Evolutionary conservation across 2,329 filamentous ascomycete genomes (phyloP).

Genomic region (Zasmidium citrigriseum): DNA sequence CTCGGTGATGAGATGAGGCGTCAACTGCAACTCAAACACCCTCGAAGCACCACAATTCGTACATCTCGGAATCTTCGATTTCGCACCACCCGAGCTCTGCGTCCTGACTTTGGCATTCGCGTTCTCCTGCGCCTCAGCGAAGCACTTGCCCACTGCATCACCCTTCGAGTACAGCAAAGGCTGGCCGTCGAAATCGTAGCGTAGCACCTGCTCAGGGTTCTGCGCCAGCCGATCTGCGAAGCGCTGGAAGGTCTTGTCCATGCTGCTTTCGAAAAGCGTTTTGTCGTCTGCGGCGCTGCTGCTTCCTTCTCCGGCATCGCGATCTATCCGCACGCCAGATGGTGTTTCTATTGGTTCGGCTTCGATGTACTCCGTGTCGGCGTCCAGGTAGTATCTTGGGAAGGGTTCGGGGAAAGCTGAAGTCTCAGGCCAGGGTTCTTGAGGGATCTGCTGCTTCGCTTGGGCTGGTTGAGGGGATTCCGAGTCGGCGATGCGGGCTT

Average conservation of each 20-base stretch:
- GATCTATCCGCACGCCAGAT: constrained; percentile 38
- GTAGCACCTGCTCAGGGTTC: constrained; percentile 53
- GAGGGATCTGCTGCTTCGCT: constrained; percentile 34
- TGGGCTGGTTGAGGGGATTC: constrained; percentile 27
- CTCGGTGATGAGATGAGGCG: constrained; percentile 85
- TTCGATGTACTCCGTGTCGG: constrained; percentile 87
- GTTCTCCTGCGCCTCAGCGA: constrained; percentile 45
- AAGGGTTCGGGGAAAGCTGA: constrained; percentile 69
- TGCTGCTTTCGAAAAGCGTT: constrained; percentile 49
- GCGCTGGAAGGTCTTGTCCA: constrained; percentile 53
- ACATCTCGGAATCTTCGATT: constrained; percentile 69
- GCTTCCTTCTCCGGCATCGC: constrained; percentile 24
- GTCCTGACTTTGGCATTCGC: constrained; percentile 21
- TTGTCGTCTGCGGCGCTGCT: constrained; percentile 43
- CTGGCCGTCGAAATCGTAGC: constrained; percentile 51
- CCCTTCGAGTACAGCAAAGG: constrained; percentile 75
- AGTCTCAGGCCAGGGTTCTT: constrained; percentile 73
- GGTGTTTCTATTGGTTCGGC: constrained; percentile 47
- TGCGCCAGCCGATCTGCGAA: constrained; percentile 54
- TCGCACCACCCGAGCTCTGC: constrained; percentile 4
- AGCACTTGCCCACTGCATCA: constrained; percentile 70
- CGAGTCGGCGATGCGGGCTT: constrained; percentile 29
- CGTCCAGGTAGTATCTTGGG: constrained; percentile 76
- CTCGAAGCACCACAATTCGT: constrained; percentile 71
- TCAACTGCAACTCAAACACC: constrained; percentile 89